Percentiles rank a stretch among this genome's conserved stretches.
Evolutionary conservation across 1,284 basidiomycete species (phyloP).

Genomic region (Tausonia pullulans): DNA sequence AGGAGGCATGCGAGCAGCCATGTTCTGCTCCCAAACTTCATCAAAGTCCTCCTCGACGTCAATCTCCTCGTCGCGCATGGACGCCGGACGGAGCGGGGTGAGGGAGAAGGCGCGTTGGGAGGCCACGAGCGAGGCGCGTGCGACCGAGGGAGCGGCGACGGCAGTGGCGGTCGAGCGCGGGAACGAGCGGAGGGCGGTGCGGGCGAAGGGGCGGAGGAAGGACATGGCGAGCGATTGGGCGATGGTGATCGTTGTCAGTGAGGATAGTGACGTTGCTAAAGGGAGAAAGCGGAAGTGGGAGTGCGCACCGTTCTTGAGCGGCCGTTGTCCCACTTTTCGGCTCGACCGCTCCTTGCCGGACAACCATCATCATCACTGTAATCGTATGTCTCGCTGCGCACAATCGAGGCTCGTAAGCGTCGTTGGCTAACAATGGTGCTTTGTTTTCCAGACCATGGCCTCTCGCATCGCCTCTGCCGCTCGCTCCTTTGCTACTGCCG

Average conservation of each 20-base stretch:
- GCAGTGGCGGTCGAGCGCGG: not conserved
- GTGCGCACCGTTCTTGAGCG: not conserved
- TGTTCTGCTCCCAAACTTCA: not conserved
- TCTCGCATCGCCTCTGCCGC: slow-evolving; percentile 2
- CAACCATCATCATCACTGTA: not conserved
- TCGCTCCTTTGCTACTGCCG: slow-evolving; percentile 9
- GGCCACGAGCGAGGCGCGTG: no score
- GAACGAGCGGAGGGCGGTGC: not conserved
- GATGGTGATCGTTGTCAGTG: not conserved
- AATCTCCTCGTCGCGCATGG: not conserved
- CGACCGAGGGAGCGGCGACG: no score
- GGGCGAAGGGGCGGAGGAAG: not conserved
- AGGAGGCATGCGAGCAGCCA: not conserved
- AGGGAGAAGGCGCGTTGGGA: not conserved
- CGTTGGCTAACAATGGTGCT: no score
- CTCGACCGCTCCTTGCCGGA: not conserved
- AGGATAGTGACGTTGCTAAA: not conserved
- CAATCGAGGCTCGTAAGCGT: no score
- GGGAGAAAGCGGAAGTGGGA: not conserved
- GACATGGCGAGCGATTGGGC: not conserved
- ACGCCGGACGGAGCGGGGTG: not conserved
- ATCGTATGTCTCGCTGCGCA: not conserved
- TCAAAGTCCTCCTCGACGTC: not conserved
- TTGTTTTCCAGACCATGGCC: not conserved
- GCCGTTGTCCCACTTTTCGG: not conserved